Percentiles rank a stretch among this genome's conserved stretches.
phyloP scores from a whole-genome alignment of 345 rosid genomes.

The Citrus hindsii region DNA sequence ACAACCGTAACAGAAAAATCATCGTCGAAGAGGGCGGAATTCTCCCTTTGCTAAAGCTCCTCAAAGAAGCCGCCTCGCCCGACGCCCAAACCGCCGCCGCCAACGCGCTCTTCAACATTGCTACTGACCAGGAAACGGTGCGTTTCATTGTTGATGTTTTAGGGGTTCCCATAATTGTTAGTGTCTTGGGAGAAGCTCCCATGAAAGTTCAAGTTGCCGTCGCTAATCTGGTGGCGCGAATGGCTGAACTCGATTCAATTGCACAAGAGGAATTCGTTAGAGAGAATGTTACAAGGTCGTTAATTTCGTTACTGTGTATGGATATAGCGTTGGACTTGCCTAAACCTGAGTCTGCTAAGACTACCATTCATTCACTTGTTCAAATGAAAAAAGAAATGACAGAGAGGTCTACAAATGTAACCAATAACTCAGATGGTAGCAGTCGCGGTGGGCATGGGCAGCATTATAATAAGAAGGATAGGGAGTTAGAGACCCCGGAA shows the following conservation, averaged over 20 bases:
- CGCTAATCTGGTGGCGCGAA: constrained; percentile 44
- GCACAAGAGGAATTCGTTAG: constrained; percentile 48
- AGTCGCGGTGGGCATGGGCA: constrained; percentile 28
- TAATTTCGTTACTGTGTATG: constrained; percentile 39
- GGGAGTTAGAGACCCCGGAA: constrained; percentile 39
- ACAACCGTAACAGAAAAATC: constrained; percentile 54
- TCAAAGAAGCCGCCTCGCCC: constrained; percentile 45
- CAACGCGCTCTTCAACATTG: constrained; percentile 33
- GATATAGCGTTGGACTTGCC: constrained; percentile 32
- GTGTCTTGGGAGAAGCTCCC: constrained; percentile 46
- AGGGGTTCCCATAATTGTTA: constrained; percentile 43
- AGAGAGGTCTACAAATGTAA: constrained; percentile 10
- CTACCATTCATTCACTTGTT: constrained; percentile 48
- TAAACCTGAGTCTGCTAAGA: constrained; percentile 21
- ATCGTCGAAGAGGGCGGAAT: constrained; percentile 62
- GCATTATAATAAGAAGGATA: constrained; percentile 30
- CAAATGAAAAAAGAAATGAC: constrained; percentile 47
- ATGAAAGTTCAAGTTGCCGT: constrained; percentile 47
- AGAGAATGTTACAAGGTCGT: constrained; percentile 44
- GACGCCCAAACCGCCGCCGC: constrained; percentile 56
- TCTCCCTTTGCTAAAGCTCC: constrained; percentile 43
- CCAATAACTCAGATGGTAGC: constrained; percentile 34
- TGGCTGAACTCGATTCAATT: constrained; percentile 41
- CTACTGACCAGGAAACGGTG: constrained; percentile 35
- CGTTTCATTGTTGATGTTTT: constrained; percentile 27